A percentile compares a stretch with the other conserved stretches of the same genome.
These are phyloP conservation scores for Papiliotrema fonsecae DNA, from an alignment of 1,284 basidiomycete species.

Conservation along the genomic window DNA sequence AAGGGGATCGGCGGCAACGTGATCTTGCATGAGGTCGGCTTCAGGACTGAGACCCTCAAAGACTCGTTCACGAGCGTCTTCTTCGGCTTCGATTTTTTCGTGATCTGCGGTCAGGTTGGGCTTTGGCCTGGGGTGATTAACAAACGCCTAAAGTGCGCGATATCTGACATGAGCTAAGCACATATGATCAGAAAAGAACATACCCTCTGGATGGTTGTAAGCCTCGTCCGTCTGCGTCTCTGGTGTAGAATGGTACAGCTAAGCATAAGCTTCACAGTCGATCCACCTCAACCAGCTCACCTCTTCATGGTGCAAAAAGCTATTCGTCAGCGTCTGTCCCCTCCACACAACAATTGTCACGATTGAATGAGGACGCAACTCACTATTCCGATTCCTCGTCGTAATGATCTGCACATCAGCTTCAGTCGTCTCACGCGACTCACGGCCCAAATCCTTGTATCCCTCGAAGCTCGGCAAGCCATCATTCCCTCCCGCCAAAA, in stretches of 20 bases:
- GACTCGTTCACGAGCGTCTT: conserved; percentile 56
- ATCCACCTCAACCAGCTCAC: conserved; percentile 12
- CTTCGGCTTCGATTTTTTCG: conserved; percentile 72
- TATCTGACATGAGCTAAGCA: conserved; percentile 22
- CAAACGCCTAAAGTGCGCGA: conserved; percentile 41
- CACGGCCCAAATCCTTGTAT: conserved; percentile 84
- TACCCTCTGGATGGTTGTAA: conserved; percentile 87
- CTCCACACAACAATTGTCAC: not conserved
- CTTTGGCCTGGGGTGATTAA: conserved; percentile 5
- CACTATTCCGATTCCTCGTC: conserved; percentile 53
- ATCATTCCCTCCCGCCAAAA: not conserved
- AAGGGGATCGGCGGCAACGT: conserved; percentile 40
- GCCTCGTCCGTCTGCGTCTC: conserved; percentile 95
- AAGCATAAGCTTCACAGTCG: conserved; percentile 28
- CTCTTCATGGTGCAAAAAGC: conserved; percentile 89
- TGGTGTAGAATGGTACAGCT: conserved; percentile 87
- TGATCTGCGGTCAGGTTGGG: conserved; percentile 79
- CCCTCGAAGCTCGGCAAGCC: conserved; percentile 28
- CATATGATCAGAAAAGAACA: conserved; percentile 29
- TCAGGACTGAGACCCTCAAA: conserved; percentile 39
- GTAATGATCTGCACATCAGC: conserved; percentile 35
- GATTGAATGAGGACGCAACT: conserved; percentile 15
- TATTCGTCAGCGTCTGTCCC: conserved; percentile 7
- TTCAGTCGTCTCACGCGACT: conserved; percentile 33
- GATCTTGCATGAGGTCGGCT: conserved; percentile 39